A percentile compares a stretch with the other conserved stretches of the same genome.
These are phyloP conservation scores for Eucalyptus pauciflora DNA, from an alignment of 345 rosid species.

Conservation along the genomic window DNA sequence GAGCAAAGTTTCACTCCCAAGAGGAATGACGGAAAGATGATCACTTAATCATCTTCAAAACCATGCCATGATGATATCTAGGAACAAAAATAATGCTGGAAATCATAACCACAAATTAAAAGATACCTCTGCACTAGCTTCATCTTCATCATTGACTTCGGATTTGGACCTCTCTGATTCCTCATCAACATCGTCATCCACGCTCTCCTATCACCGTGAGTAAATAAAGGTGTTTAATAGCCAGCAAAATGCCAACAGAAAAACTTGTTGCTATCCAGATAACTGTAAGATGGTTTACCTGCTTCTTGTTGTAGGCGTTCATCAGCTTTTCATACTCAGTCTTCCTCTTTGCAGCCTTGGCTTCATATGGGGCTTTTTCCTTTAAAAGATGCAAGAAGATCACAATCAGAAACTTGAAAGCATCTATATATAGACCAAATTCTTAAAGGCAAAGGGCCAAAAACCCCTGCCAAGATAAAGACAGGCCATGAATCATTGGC, in stretches of 20 bases:
- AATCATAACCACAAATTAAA: constrained; percentile 5
- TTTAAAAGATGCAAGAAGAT: not conserved
- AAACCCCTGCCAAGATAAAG: not conserved
- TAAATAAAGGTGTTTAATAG: not conserved
- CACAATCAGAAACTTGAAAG: not conserved
- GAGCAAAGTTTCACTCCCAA: not conserved
- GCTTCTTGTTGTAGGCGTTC: constrained; percentile 72
- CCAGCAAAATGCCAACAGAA: not conserved
- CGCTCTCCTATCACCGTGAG: constrained; percentile 12
- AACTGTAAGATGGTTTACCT: constrained; percentile 20
- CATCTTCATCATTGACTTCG: constrained; percentile 58
- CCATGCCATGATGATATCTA: not conserved
- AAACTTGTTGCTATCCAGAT: not conserved
- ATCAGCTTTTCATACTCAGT: constrained; percentile 65
- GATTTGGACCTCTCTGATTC: constrained; percentile 59
- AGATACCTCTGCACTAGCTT: constrained; percentile 14
- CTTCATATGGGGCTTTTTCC: constrained; percentile 88
- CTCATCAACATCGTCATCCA: constrained; percentile 29
- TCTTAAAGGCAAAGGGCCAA: not conserved
- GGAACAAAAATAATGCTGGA: not conserved
- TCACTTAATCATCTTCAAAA: not conserved
- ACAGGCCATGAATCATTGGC: not conserved
- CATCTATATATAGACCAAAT: not conserved
- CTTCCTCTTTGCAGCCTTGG: constrained; percentile 75
- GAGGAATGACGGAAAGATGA: not conserved